Conservation (phyloP, 257 asterid species). For the Fraxinus cuspidata region DNA sequence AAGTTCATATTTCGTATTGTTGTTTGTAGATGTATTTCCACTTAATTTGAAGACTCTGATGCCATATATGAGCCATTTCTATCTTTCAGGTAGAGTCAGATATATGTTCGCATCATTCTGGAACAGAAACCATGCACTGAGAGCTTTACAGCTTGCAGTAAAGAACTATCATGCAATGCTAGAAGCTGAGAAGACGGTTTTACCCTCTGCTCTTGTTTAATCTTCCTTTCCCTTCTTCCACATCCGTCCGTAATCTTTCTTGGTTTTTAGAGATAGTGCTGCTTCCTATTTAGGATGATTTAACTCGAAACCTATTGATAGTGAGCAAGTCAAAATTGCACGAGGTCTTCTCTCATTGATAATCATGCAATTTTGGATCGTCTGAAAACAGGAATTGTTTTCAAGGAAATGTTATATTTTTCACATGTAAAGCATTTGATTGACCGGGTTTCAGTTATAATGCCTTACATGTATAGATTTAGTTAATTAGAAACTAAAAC, state of each 20-base stretch:
- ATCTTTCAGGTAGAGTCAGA: slow-evolving; percentile 82
- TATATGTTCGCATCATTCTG: slow-evolving; percentile 97
- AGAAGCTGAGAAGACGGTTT: slow-evolving; percentile 92
- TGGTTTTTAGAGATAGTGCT: background rate
- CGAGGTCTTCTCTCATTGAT: background rate
- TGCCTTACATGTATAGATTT: background rate
- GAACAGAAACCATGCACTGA: slow-evolving; percentile 82
- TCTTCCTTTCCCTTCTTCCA: slow-evolving; percentile 9
- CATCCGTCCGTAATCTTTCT: background rate
- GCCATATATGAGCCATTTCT: slow-evolving; percentile 20
- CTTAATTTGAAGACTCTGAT: slow-evolving; percentile 3
- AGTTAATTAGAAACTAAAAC: background rate
- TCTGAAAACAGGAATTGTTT: background rate
- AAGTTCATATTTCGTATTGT: slow-evolving; percentile 20
- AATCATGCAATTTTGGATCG: background rate
- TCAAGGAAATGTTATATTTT: background rate
- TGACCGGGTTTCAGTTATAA: background rate
- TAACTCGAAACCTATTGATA: background rate
- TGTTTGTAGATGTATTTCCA: slow-evolving; percentile 11
- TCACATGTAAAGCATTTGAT: background rate
- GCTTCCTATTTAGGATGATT: background rate
- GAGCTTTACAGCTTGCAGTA: slow-evolving; percentile 63
- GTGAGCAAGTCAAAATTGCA: background rate
- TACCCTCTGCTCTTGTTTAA: slow-evolving; percentile 23
- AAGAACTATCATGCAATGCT: slow-evolving; percentile 53